Conservation (phyloP, 179 eudicot species). For the Spinacia oleracea region DNA sequence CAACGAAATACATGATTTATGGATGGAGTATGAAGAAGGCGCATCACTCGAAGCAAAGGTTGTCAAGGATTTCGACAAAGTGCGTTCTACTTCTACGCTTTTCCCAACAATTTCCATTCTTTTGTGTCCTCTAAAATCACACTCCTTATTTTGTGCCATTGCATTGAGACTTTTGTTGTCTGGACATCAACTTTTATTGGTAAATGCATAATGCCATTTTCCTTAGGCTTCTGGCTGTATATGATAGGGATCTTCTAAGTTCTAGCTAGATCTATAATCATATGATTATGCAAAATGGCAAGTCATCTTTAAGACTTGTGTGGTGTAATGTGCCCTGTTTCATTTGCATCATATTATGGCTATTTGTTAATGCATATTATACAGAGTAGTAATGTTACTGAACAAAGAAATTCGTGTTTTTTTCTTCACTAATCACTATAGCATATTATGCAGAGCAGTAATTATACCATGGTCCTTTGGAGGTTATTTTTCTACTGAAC, state of each 20-base stretch:
- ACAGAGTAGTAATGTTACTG: too few relatives aligned
- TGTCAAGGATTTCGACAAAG: constrained; percentile 96
- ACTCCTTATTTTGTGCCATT: constrained; percentile 1
- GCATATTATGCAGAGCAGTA: too few relatives aligned
- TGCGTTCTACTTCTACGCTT: constrained; percentile 21
- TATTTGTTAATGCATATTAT: too few relatives aligned
- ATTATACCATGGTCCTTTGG: too few relatives aligned
- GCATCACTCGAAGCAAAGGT: constrained; percentile 83
- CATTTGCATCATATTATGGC: too few relatives aligned
- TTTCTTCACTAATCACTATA: too few relatives aligned
- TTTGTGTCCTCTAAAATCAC: neutral
- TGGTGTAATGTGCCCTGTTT: neutral
- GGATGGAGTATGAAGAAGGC: constrained; percentile 96
- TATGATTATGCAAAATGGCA: neutral
- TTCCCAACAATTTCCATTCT: neutral
- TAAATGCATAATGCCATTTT: neutral
- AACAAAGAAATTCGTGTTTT: too few relatives aligned
- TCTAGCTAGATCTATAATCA: neutral
- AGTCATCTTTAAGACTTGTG: neutral
- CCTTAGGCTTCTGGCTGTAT: neutral
- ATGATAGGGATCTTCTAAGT: too few relatives aligned
- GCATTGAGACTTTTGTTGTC: neutral
- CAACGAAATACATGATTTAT: constrained; percentile 75
- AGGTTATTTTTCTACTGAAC: too few relatives aligned
- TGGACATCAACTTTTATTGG: neutral